These are phyloP conservation scores for Talaromyces marneffei DNA, from an alignment of 2,329 filamentous ascomycete species.

Conservation along the genomic window DNA sequence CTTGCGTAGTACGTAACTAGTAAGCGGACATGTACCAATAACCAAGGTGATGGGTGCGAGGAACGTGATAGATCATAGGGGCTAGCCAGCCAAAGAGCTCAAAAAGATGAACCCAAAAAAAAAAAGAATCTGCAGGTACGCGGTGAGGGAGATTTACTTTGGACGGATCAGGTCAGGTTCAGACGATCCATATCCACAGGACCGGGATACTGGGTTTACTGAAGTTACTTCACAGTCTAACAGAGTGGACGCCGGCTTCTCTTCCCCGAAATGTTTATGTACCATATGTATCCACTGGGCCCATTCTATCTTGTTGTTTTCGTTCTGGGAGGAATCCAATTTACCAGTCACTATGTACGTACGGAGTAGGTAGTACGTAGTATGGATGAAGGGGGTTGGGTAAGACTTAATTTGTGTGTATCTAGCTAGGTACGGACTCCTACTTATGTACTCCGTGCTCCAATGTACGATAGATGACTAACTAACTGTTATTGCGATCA, in stretches of 20 bases:
- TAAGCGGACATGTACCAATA: not conserved
- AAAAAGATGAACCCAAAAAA: not conserved
- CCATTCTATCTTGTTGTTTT: not conserved
- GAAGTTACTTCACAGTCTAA: too few species aligned
- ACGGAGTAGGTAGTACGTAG: too few species aligned
- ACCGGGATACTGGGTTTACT: conserved; percentile 8
- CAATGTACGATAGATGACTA: too few species aligned
- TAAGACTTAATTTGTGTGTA: not conserved
- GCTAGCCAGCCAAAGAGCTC: not conserved
- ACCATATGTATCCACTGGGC: not conserved
- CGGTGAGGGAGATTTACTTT: not conserved
- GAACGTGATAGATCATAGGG: not conserved
- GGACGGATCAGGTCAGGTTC: not conserved
- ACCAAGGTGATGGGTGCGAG: not conserved
- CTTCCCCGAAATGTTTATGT: conserved; percentile 5
- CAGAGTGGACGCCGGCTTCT: conserved; percentile 7
- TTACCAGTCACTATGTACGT: not conserved
- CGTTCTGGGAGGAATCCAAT: not conserved
- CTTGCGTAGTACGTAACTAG: not conserved
- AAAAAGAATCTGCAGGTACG: conserved; percentile 4
- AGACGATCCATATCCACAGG: conserved; percentile 9
- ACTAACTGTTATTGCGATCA: too few species aligned
- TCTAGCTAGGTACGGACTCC: not conserved
- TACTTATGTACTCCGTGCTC: not conserved
- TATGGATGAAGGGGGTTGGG: not conserved